phyloP scores from a whole-genome alignment of 1,284 basidiomycete species.

The Moniliophthora roreri region DNA sequence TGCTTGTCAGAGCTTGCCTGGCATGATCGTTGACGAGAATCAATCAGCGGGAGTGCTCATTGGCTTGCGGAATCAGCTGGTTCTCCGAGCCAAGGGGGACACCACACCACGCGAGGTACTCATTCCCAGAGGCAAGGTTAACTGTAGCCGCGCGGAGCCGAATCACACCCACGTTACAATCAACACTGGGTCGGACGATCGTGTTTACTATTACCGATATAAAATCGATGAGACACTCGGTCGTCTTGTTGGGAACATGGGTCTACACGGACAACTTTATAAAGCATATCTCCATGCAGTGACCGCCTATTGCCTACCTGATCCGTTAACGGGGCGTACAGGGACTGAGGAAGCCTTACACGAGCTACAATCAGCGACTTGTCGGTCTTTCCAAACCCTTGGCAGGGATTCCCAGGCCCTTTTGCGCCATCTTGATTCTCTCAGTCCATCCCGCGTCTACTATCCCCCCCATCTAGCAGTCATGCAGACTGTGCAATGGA shows the following conservation, averaged over 20 bases:
- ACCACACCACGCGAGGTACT: conserved; percentile 26
- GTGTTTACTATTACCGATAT: conserved; percentile 34
- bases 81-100: conserved; percentile 27
- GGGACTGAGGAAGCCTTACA: conserved; percentile 47
- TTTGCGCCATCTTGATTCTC: conserved; percentile 29
- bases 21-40: conserved; percentile 31
- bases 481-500: conserved; percentile 43
- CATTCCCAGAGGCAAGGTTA: conserved; percentile 32
- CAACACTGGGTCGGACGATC: conserved; percentile 14
- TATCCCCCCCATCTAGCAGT: conserved; percentile 35
- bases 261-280: conserved; percentile 35
- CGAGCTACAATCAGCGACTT: conserved; percentile 35
- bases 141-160: conserved; percentile 4
- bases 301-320: conserved; percentile 39
- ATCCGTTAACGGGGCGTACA: conserved; percentile 43
- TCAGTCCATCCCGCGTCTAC: conserved; percentile 35
- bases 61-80: conserved; percentile 38
- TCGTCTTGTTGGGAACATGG: conserved; percentile 31
- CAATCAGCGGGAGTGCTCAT: conserved; percentile 38
- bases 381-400: conserved; percentile 37
- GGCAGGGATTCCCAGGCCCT: conserved; percentile 26
- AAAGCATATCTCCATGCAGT: conserved; percentile 45
- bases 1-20: conserved; percentile 34
- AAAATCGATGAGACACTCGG: conserved; percentile 37
- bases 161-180: conserved; percentile 26